These are phyloP conservation scores for Xylaria acuta DNA, from an alignment of 495 filamentous ascomycete species.

Conservation along the genomic window DNA sequence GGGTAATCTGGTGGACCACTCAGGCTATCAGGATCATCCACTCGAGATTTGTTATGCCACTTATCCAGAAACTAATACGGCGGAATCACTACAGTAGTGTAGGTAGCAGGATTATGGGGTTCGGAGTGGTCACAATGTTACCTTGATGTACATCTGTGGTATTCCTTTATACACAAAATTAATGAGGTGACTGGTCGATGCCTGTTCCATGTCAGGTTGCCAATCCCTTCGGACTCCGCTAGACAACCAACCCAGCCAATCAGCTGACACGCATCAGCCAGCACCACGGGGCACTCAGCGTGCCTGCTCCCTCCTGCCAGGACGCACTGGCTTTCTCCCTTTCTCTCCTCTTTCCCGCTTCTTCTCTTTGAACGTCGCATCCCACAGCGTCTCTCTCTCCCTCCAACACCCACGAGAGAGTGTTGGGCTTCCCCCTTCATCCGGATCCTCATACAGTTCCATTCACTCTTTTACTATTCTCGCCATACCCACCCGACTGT, in stretches of 20 bases:
- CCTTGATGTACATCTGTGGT: neutral
- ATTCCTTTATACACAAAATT: conserved; percentile 10
- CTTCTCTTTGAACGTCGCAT: conserved; percentile 43
- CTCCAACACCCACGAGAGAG: conserved; percentile 31
- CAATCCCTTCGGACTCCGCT: conserved; percentile 27
- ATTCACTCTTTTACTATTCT: conserved; percentile 40
- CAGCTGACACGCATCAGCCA: neutral
- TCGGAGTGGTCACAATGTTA: neutral
- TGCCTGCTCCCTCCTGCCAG: conserved; percentile 30
- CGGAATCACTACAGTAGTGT: neutral
- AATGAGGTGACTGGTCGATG: conserved; percentile 14
- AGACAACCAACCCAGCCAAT: conserved; percentile 1
- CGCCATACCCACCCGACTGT: conserved; percentile 30
- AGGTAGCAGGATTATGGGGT: neutral
- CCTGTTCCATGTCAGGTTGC: conserved; percentile 13
- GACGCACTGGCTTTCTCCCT: conserved; percentile 29
- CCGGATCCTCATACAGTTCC: conserved; percentile 41
- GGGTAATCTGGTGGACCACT: neutral
- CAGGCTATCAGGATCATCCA: neutral
- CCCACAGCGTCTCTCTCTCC: conserved; percentile 39
- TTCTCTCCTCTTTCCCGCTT: conserved; percentile 33
- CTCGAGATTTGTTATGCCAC: neutral
- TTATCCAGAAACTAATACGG: neutral
- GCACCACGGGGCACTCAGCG: conserved; percentile 23
- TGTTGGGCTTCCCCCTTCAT: conserved; percentile 37